Conservation (phyloP, 2,329 filamentous ascomycete species). For the Cladophialophora carrionii region DNA sequence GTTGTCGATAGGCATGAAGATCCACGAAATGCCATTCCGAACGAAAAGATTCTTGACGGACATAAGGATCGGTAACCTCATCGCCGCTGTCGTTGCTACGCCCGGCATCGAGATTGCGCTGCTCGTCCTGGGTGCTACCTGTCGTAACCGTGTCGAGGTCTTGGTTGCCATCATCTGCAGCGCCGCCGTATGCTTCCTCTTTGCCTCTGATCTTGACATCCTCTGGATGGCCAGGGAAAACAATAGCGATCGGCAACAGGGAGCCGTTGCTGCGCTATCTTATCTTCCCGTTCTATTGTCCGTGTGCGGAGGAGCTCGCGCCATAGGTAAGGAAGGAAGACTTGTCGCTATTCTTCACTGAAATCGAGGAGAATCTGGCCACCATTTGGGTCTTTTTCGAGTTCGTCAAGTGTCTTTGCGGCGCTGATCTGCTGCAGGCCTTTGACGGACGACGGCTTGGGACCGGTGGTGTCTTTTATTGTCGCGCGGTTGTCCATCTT, state of each 20-base stretch:
- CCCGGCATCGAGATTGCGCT: too few relatives aligned
- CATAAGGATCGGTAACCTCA: too few relatives aligned
- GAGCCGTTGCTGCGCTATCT: not conserved
- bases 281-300: not conserved
- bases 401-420: not conserved
- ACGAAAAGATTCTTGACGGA: too few relatives aligned
- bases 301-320: not conserved
- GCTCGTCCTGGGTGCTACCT: not conserved
- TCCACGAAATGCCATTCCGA: too few relatives aligned
- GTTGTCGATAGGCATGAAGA: too few relatives aligned
- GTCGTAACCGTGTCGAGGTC: not conserved
- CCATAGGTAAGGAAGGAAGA: conserved; percentile 2
- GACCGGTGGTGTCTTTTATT: not conserved
- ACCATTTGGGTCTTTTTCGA: not conserved
- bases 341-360: not conserved
- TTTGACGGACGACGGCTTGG: not conserved
- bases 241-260: not conserved
- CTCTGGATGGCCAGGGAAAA: not conserved
- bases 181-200: not conserved
- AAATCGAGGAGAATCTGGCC: not conserved
- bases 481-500: too few relatives aligned
- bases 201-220: not conserved
- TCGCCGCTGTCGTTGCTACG: too few relatives aligned
- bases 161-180: not conserved
- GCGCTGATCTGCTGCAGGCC: not conserved